Evolutionary conservation across 345 rosid species (phyloP).

Genomic region (Gossypium arboreum): DNA sequence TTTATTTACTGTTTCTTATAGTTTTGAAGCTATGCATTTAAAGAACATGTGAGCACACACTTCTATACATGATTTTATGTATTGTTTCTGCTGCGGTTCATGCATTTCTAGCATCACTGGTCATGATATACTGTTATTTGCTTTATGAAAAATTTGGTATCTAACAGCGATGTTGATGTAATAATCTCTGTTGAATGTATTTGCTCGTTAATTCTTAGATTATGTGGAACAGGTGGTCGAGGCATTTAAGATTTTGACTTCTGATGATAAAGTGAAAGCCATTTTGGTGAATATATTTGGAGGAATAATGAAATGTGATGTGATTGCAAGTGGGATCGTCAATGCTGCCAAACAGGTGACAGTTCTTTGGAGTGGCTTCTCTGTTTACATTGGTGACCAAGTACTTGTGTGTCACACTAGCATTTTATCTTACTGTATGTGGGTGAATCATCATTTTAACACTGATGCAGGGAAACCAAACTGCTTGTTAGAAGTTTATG

Average conservation of each 20-base stretch:
- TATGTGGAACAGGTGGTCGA: conserved; percentile 74
- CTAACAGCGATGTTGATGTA: background rate
- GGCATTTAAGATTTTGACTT: conserved; percentile 95
- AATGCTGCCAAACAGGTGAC: conserved; percentile 95
- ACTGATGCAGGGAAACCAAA: background rate
- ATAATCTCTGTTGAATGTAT: background rate
- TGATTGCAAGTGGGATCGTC: conserved; percentile 96
- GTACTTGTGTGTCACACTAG: background rate
- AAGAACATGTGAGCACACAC: background rate
- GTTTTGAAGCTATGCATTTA: background rate
- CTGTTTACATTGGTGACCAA: background rate
- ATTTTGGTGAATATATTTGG: conserved; percentile 98
- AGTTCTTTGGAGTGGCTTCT: conserved; percentile 11
- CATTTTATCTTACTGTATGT: background rate
- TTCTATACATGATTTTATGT: background rate
- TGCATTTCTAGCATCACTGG: background rate
- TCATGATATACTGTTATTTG: background rate
- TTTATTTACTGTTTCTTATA: background rate
- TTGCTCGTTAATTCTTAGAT: conserved; percentile 6
- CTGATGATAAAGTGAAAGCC: conserved; percentile 97
- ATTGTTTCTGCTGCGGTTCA: background rate
- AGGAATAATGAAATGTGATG: conserved; percentile 98
- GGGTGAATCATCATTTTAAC: background rate
- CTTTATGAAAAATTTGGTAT: background rate
- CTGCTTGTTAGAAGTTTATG: background rate